A percentile compares a stretch with the other conserved stretches of the same genome.
phyloP scores from a whole-genome alignment of 352 stramenopile species.

The Globisporangium viniferum region DNA sequence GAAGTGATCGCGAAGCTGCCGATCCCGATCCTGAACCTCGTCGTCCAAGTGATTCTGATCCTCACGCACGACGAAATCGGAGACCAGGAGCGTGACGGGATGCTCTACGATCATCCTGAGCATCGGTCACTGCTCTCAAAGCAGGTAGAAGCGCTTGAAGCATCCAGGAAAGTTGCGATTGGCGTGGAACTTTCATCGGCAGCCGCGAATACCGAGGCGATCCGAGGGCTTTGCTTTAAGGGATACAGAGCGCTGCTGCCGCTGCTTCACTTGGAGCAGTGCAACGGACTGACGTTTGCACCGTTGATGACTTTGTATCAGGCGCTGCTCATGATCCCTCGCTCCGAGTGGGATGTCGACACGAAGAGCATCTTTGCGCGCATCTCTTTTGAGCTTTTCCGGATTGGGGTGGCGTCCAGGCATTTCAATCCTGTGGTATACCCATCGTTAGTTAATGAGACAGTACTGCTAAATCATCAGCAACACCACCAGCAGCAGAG shows the following conservation, averaged over 20 bases:
- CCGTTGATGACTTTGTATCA: slow-evolving; percentile 57
- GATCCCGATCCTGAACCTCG: slow-evolving; percentile 54
- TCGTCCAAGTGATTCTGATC: slow-evolving; percentile 38
- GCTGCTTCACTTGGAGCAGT: slow-evolving; percentile 52
- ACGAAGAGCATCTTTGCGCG: slow-evolving; percentile 47
- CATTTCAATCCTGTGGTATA: slow-evolving; percentile 20
- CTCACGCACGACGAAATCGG: slow-evolving; percentile 50
- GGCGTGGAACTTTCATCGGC: slow-evolving; percentile 60
- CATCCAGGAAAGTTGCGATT: slow-evolving; percentile 46
- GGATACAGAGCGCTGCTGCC: slow-evolving; percentile 64
- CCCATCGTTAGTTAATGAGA: slow-evolving; percentile 20
- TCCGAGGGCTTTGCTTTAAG: slow-evolving; percentile 57
- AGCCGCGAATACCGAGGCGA: slow-evolving; percentile 44
- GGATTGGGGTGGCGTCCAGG: slow-evolving; percentile 27
- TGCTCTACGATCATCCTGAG: slow-evolving; percentile 30
- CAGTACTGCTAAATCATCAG: not conserved
- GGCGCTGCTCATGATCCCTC: slow-evolving; percentile 26
- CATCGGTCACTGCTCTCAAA: slow-evolving; percentile 22
- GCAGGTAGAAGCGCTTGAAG: slow-evolving; percentile 48
- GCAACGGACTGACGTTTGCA: slow-evolving; percentile 40
- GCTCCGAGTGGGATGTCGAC: slow-evolving; percentile 39
- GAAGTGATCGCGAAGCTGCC: slow-evolving; percentile 45
- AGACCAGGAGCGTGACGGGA: slow-evolving; percentile 39
- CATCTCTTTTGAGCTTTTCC: slow-evolving; percentile 62
- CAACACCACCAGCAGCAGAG: not conserved